Percentiles rank a stretch among this genome's conserved stretches.
These are phyloP conservation scores for Saccharomyces hybrid DNA, from an alignment of 1,139 yeast genomes.

Conservation along the genomic window DNA sequence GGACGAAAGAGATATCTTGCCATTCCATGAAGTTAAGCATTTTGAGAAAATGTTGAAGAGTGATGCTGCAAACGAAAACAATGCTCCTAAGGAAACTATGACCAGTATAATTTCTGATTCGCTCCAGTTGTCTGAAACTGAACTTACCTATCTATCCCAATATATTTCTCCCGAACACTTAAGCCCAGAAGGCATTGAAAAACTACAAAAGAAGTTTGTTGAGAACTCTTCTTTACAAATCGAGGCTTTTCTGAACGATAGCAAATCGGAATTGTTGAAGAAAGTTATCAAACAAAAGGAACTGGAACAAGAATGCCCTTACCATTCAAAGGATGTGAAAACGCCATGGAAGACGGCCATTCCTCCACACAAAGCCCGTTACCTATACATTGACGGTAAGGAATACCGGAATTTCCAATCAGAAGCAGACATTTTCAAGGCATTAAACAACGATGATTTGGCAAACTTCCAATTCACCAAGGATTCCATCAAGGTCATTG, in stretches of 20 bases:
- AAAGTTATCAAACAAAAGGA: conserved; percentile 46
- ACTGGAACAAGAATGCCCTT: conserved; percentile 55
- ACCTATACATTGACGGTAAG: conserved; percentile 72
- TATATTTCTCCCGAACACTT: conserved; percentile 56
- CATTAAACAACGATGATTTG: conserved; percentile 39
- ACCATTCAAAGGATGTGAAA: conserved; percentile 44
- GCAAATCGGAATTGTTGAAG: conserved; percentile 44
- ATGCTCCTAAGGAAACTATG: conserved; percentile 6
- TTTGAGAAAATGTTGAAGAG: conserved; percentile 16
- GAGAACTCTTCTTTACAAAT: conserved; percentile 68
- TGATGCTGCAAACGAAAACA: conserved; percentile 10
- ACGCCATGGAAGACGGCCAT: conserved; percentile 86
- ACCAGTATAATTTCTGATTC: conserved; percentile 15
- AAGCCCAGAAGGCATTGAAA: conserved; percentile 35
- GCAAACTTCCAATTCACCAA: conserved; percentile 44
- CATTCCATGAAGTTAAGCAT: conserved; percentile 27
- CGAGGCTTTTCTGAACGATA: conserved; percentile 50
- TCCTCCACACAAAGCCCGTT: conserved; percentile 92
- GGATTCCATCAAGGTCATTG: conserved; percentile 16
- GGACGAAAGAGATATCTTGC: conserved; percentile 31
- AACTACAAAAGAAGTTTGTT: conserved; percentile 46
- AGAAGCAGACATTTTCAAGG: conserved; percentile 29
- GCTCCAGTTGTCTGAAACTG: conserved; percentile 33
- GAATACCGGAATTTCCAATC: conserved; percentile 27
- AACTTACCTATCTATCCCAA: conserved; percentile 40